Conservation (phyloP, 495 filamentous ascomycete genomes). For the Platismatia glauca region DNA sequence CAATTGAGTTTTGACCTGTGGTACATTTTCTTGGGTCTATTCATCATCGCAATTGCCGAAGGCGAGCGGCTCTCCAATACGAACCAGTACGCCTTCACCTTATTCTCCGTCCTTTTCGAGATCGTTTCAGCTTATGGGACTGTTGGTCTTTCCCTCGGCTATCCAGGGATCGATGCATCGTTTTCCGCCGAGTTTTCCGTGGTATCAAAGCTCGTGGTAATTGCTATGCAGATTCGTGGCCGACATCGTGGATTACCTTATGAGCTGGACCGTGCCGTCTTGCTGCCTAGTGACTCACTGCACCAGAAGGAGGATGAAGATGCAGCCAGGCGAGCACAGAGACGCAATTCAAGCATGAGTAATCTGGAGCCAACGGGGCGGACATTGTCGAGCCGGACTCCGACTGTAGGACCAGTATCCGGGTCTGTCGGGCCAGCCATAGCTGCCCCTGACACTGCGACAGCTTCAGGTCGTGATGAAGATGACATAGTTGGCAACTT, state of each 20-base stretch:
- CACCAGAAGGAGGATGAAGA: conserved; percentile 60
- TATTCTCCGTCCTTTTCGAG: conserved; percentile 82
- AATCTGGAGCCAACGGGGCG: conserved; percentile 24
- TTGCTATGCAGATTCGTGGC: conserved; percentile 88
- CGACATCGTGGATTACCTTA: conserved; percentile 89
- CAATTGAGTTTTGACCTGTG: conserved; percentile 93
- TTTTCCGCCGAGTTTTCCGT: conserved; percentile 72
- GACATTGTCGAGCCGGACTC: conserved; percentile 10
- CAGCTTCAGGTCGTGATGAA: conserved; percentile 14
- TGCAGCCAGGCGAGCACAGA: conserved; percentile 41
- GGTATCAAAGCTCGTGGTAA: conserved; percentile 82
- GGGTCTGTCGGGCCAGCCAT: not conserved
- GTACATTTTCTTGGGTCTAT: conserved; percentile 84
- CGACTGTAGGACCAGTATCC: conserved; percentile 11
- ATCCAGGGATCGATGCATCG: conserved; percentile 60
- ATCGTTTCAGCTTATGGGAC: conserved; percentile 90
- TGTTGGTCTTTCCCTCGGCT: conserved; percentile 83
- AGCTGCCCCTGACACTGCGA: conserved; percentile 3
- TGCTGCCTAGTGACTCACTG: conserved; percentile 69
- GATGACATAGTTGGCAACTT: not conserved
- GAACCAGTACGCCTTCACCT: conserved; percentile 56
- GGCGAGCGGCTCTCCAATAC: conserved; percentile 50
- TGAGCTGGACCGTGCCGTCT: conserved; percentile 80
- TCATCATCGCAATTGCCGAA: conserved; percentile 80
- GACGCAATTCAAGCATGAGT: conserved; percentile 47